Percentiles rank a stretch among this genome's conserved stretches.
Evolutionary conservation across 2,329 filamentous ascomycete genomes (phyloP).

Genomic region (Cyanodermella asteris): DNA sequence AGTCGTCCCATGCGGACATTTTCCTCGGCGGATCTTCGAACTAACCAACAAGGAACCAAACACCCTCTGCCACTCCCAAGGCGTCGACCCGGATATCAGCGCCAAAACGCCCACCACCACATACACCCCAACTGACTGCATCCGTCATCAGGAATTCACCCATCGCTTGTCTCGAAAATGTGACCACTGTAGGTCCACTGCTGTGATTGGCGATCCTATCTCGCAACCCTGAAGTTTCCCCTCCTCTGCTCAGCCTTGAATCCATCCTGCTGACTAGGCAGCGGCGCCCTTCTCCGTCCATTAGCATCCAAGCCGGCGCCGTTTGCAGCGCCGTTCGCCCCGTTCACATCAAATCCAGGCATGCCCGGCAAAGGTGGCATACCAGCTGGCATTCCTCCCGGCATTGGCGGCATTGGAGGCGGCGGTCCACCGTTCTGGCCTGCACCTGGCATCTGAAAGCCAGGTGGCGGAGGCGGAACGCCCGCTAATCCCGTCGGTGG

Average conservation of each 20-base stretch:
- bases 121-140: too few species aligned
- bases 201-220: slow-evolving; percentile 10
- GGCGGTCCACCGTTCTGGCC: slow-evolving; percentile 40
- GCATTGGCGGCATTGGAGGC: slow-evolving; percentile 31
- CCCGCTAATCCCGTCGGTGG: slow-evolving; percentile 9
- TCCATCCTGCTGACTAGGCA: slow-evolving; percentile 70
- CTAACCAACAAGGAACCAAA: too few species aligned
- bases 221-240: slow-evolving; percentile 25
- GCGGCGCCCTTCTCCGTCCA: slow-evolving; percentile 38
- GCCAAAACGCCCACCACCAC: too few species aligned
- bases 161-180: too few species aligned
- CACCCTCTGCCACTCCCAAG: too few species aligned
- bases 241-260: slow-evolving; percentile 52
- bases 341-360: slow-evolving; percentile 12
- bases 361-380: slow-evolving; percentile 17
- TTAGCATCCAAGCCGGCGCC: slow-evolving; percentile 14
- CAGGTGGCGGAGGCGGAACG: slow-evolving; percentile 10
- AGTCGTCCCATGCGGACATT: too few species aligned
- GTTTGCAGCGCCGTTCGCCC: slow-evolving; percentile 18
- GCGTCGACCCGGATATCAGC: too few species aligned
- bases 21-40: too few species aligned
- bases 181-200: too few species aligned
- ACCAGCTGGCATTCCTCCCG: slow-evolving; percentile 27
- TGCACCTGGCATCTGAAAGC: slow-evolving; percentile 23
- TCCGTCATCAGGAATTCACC: too few species aligned